Percentiles rank a stretch among this genome's conserved stretches.
These are phyloP conservation scores for Mollisia scopiformis DNA, from an alignment of 2,329 filamentous ascomycete genomes.

Conservation along the genomic window DNA sequence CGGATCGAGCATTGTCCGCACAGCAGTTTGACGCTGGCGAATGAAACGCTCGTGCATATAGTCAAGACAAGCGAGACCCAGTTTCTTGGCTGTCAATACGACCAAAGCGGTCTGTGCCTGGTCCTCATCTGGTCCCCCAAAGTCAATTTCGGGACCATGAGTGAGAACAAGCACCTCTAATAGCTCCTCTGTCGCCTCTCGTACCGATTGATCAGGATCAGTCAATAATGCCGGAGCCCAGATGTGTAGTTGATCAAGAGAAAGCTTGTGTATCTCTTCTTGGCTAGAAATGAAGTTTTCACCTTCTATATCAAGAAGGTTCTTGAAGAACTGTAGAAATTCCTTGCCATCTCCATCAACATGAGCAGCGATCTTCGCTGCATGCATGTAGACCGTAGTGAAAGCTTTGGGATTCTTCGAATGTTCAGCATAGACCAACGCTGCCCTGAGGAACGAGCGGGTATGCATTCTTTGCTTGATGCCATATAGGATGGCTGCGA, in stretches of 20 bases:
- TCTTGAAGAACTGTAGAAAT: conserved; percentile 37
- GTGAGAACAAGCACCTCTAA: conserved; percentile 27
- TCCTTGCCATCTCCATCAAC: conserved; percentile 36
- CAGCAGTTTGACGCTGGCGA: conserved; percentile 29
- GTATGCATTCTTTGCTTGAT: conserved; percentile 27
- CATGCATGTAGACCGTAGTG: conserved; percentile 23
- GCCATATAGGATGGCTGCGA: conserved; percentile 38
- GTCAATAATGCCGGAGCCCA: conserved; percentile 57
- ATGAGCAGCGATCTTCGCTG: conserved; percentile 27
- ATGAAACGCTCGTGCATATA: conserved; percentile 35
- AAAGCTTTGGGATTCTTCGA: conserved; percentile 26
- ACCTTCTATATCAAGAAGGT: conserved; percentile 21
- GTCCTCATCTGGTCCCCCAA: conserved; percentile 18
- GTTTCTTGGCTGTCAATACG: conserved; percentile 21
- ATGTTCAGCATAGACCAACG: conserved; percentile 34
- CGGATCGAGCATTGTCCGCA: conserved; percentile 29
- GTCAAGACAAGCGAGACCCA: conserved; percentile 34
- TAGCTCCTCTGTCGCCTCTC: conserved; percentile 42
- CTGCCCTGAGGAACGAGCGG: conserved; percentile 35
- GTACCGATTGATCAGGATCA: conserved; percentile 49
- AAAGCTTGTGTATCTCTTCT: conserved; percentile 36
- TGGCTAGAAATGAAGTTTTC: conserved; percentile 41
- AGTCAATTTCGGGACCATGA: conserved; percentile 17
- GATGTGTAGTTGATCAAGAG: conserved; percentile 45
- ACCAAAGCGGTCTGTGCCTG: conserved; percentile 16